Evolutionary conservation across 345 rosid species (phyloP).

Genomic region (Gossypium raimondii): DNA sequence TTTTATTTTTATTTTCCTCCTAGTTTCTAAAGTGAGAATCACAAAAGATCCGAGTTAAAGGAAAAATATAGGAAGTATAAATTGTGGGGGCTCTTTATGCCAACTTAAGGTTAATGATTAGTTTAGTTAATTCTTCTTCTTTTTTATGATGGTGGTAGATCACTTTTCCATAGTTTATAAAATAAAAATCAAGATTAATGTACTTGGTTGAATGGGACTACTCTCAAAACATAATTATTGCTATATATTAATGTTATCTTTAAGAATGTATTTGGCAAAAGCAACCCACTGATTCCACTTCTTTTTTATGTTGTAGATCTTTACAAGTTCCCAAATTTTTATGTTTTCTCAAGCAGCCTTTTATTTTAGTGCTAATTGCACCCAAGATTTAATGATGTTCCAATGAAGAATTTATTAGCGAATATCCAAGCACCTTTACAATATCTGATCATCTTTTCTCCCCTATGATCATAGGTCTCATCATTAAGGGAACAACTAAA

Average conservation of each 20-base stretch:
- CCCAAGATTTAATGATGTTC: conserved; percentile 21
- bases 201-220: conserved; percentile 20
- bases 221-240: conserved; percentile 24
- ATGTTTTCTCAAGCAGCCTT: background rate
- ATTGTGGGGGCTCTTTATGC: background rate
- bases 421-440: conserved; percentile 12
- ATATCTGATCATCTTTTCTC: background rate
- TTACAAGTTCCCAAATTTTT: background rate
- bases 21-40: conserved; percentile 17
- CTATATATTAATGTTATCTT: conserved; percentile 13
- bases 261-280: conserved; percentile 13
- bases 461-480: background rate
- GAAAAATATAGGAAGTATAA: background rate
- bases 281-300: conserved; percentile 28
- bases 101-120: conserved; percentile 18
- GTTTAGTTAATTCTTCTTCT: background rate
- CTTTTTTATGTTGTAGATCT: conserved; percentile 4
- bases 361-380: conserved; percentile 31
- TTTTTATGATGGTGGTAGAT: conserved; percentile 7
- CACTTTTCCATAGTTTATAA: conserved; percentile 14
- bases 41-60: conserved; percentile 7
- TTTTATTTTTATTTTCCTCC: background rate
- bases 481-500: background rate
- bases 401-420: conserved; percentile 23
- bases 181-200: conserved; percentile 17